These are phyloP conservation scores for Boletus fagicola DNA, from an alignment of 768 basidiomycete genomes.

Conservation along the genomic window DNA sequence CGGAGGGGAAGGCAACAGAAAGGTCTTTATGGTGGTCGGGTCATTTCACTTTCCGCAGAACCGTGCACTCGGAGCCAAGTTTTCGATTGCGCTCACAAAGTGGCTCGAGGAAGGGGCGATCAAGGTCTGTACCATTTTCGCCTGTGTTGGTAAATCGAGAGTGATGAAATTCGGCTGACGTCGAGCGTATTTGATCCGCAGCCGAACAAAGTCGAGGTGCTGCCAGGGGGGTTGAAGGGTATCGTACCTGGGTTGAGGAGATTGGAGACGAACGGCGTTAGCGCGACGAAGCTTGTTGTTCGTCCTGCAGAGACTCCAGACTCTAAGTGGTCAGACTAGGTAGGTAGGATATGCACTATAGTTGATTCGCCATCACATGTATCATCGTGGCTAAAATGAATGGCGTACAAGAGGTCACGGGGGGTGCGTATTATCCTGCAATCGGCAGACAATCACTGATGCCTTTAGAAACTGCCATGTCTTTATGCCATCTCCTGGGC, in stretches of 20 bases:
- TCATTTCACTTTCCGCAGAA: constrained; percentile 3
- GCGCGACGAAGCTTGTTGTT: constrained; percentile 41
- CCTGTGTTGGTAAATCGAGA: background rate
- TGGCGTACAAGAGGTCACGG: background rate
- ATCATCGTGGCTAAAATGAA: background rate
- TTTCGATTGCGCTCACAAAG: constrained; percentile 7
- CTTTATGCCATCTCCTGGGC: too few species aligned
- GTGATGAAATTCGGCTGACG: background rate
- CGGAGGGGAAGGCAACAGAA: background rate
- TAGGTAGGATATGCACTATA: background rate
- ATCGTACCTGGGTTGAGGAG: constrained; percentile 33
- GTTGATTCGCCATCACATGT: background rate
- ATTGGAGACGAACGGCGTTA: constrained; percentile 32
- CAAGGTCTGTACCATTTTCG: constrained; percentile 8
- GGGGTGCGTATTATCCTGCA: background rate
- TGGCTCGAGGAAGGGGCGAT: constrained; percentile 21
- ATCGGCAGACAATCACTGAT: background rate
- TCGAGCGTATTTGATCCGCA: constrained; percentile 1
- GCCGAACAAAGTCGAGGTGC: constrained; percentile 39
- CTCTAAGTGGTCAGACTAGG: background rate
- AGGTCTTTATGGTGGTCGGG: constrained; percentile 1
- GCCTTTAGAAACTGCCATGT: background rate
- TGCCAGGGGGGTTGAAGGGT: constrained; percentile 37
- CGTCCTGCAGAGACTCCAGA: constrained; percentile 15
- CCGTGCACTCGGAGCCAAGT: constrained; percentile 10